phyloP scores from a whole-genome alignment of 2,329 filamentous ascomycete species.

The Onygenales sp. region DNA sequence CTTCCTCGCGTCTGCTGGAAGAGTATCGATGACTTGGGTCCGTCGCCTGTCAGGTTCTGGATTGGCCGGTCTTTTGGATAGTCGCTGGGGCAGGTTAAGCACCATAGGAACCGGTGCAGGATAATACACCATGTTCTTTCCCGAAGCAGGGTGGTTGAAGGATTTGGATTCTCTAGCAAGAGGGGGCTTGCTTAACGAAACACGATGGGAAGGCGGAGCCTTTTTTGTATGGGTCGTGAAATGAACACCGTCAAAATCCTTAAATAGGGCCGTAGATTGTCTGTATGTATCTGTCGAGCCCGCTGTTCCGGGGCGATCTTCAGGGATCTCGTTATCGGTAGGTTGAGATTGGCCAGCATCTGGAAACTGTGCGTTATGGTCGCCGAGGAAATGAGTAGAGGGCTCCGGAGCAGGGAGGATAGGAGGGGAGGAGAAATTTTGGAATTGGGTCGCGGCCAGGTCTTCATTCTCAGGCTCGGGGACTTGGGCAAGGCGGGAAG shows the following conservation, averaged over 20 bases:
- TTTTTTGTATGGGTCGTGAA: slow-evolving; percentile 24
- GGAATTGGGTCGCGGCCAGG: slow-evolving; percentile 13
- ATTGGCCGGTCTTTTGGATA: slow-evolving; percentile 64
- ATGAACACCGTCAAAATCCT: slow-evolving; percentile 43
- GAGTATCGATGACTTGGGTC: slow-evolving; percentile 60
- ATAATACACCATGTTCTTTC: slow-evolving; percentile 84
- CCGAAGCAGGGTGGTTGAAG: slow-evolving; percentile 41
- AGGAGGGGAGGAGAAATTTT: slow-evolving; percentile 13
- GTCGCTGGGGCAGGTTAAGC: slow-evolving; percentile 80
- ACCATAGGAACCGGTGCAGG: slow-evolving; percentile 89
- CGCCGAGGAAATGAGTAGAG: background rate
- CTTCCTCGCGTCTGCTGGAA: slow-evolving; percentile 47
- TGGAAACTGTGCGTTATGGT: background rate
- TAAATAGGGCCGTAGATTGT: slow-evolving; percentile 35
- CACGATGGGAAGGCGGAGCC: slow-evolving; percentile 18
- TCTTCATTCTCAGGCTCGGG: slow-evolving; percentile 31
- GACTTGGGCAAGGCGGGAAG: slow-evolving; percentile 29
- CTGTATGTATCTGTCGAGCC: slow-evolving; percentile 39
- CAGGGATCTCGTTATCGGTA: background rate
- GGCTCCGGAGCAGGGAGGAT: slow-evolving; percentile 13
- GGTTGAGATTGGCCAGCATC: background rate
- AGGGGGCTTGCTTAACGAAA: slow-evolving; percentile 31
- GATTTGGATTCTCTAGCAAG: slow-evolving; percentile 29
- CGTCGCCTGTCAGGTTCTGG: slow-evolving; percentile 59
- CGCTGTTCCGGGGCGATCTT: slow-evolving; percentile 27